phyloP scores from a whole-genome alignment of 2,329 filamentous ascomycete genomes.

The Hypoxylon sp. region DNA sequence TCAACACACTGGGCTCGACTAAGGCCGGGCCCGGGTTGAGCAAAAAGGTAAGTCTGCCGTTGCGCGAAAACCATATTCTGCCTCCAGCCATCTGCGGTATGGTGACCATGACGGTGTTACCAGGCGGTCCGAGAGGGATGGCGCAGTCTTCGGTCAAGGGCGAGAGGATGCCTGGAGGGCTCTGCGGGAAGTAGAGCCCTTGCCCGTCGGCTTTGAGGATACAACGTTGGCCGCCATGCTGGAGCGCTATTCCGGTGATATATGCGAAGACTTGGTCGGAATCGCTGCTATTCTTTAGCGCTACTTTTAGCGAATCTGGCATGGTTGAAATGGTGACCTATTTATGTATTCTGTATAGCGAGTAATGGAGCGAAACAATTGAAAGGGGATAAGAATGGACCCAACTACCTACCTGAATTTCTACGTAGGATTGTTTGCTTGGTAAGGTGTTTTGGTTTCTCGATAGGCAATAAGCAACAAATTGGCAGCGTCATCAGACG shows the following conservation, averaged over 20 bases:
- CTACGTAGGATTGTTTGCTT: neutral
- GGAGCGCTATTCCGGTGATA: constrained; percentile 74
- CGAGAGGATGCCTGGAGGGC: constrained; percentile 64
- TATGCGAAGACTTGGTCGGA: constrained; percentile 72
- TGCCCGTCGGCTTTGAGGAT: constrained; percentile 63
- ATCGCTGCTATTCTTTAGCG: constrained; percentile 68
- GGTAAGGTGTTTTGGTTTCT: constrained; percentile 7
- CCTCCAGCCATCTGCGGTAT: constrained; percentile 76
- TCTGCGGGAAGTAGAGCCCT: constrained; percentile 69
- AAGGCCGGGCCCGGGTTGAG: constrained; percentile 76
- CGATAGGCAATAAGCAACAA: constrained; percentile 5
- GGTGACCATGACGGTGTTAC: constrained; percentile 66
- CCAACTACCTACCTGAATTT: neutral
- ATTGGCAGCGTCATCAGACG: constrained; percentile 12
- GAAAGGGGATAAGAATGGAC: neutral
- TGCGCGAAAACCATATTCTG: constrained; percentile 74
- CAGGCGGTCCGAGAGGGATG: constrained; percentile 71
- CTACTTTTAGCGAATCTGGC: constrained; percentile 65
- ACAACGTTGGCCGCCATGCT: constrained; percentile 57
- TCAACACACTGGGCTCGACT: constrained; percentile 77
- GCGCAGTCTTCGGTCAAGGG: constrained; percentile 70
- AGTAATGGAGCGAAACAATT: neutral
- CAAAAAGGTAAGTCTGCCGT: constrained; percentile 69
- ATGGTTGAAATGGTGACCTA: constrained; percentile 47
- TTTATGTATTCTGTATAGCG: neutral